A percentile compares a stretch with the other conserved stretches of the same genome.
Evolutionary conservation across 2,329 filamentous ascomycete genomes (phyloP).

Genomic region (Talaromyces sp.): DNA sequence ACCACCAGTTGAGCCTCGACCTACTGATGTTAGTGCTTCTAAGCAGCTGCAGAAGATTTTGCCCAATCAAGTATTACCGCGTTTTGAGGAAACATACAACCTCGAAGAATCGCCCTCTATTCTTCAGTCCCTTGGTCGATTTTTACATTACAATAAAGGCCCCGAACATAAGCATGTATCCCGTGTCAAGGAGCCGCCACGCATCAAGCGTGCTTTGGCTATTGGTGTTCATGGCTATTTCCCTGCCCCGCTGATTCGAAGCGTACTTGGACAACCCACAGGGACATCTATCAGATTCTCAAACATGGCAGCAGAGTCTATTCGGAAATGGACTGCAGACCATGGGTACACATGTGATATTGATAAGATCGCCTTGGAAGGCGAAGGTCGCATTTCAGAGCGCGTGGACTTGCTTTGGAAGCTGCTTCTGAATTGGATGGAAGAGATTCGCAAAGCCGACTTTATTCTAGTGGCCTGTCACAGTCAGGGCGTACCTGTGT

Average conservation of each 20-base stretch:
- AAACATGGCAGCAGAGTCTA: slow-evolving; percentile 79
- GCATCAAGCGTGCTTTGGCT: slow-evolving; percentile 81
- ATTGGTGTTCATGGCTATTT: slow-evolving; percentile 96
- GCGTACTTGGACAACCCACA: slow-evolving; percentile 89
- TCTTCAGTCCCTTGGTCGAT: slow-evolving; percentile 56
- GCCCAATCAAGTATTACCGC: slow-evolving; percentile 53
- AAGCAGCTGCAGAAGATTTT: slow-evolving; percentile 39
- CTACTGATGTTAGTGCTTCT: slow-evolving; percentile 34
- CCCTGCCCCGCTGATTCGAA: slow-evolving; percentile 81
- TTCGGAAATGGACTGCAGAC: slow-evolving; percentile 77
- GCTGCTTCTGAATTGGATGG: slow-evolving; percentile 90
- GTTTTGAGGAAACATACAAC: slow-evolving; percentile 51
- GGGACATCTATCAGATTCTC: slow-evolving; percentile 94
- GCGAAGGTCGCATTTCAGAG: slow-evolving; percentile 88
- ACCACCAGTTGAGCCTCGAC: slow-evolving; percentile 28
- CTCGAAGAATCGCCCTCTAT: slow-evolving; percentile 61
- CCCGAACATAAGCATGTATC: slow-evolving; percentile 70
- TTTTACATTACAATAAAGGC: slow-evolving; percentile 57
- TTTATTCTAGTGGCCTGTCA: slow-evolving; percentile 92
- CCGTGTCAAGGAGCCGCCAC: slow-evolving; percentile 67
- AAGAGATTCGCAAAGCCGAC: slow-evolving; percentile 83
- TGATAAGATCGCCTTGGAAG: slow-evolving; percentile 91
- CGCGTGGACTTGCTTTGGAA: slow-evolving; percentile 93
- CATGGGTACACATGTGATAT: slow-evolving; percentile 78
- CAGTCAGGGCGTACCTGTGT: slow-evolving; percentile 92